phyloP scores from a whole-genome alignment of 306 rosid species.

The Rosa persica region DNA sequence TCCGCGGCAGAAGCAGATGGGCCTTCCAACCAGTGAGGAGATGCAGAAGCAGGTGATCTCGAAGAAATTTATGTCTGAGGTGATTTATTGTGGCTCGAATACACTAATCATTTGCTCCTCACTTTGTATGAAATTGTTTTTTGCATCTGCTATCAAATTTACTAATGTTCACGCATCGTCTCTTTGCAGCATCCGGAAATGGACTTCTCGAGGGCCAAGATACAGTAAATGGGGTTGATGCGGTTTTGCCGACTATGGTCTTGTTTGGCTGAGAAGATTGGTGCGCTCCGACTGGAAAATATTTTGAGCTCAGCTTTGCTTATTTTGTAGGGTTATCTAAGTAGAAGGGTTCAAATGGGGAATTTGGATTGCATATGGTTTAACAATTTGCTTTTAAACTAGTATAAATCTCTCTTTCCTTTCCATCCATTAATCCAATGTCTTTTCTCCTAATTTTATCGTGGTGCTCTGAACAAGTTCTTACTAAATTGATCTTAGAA shows the following conservation, averaged over 20 bases:
- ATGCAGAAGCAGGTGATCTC: conserved; percentile 71
- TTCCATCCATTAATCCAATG: neutral
- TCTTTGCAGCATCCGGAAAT: conserved; percentile 89
- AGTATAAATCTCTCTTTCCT: neutral
- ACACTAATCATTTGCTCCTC: neutral
- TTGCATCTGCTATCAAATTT: neutral
- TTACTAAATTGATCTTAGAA: too few species aligned
- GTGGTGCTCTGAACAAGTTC: neutral
- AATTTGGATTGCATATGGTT: neutral
- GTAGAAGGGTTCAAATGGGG: neutral
- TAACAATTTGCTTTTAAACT: neutral
- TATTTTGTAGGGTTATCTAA: neutral
- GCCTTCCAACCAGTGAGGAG: conserved; percentile 87
- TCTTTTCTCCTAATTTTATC: neutral
- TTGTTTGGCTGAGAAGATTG: neutral
- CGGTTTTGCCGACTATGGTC: neutral
- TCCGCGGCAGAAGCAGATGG: conserved; percentile 90
- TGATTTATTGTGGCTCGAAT: conserved; percentile 17
- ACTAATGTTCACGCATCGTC: neutral
- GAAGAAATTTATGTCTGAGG: conserved; percentile 90
- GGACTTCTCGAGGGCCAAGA: conserved; percentile 82
- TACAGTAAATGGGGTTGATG: conserved; percentile 31
- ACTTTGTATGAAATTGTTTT: neutral
- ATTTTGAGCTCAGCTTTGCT: conserved; percentile 2
- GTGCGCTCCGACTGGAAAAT: neutral